Evolutionary conservation across 139 green algal species (phyloP).

Genomic region (Tetradesmus obliquus): DNA sequence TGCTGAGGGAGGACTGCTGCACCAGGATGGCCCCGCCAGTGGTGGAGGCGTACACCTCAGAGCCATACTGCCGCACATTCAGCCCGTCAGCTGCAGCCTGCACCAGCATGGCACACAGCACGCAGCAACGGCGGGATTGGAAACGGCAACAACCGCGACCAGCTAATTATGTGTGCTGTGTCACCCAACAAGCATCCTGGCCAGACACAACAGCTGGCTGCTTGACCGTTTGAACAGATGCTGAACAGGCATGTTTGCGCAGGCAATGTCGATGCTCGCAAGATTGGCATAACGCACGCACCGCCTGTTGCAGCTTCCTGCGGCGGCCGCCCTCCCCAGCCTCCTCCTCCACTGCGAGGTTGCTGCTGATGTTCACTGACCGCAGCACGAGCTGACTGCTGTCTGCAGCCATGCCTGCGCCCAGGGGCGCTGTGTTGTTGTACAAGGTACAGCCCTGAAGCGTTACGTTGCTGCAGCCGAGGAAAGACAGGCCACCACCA

Average conservation of each 20-base stretch:
- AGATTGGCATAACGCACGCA: too few relatives aligned
- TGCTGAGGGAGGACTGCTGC: neutral
- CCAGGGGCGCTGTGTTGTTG: neutral
- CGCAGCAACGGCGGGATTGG: too few relatives aligned
- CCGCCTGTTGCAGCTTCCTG: neutral
- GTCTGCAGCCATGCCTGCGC: neutral
- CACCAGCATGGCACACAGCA: too few relatives aligned
- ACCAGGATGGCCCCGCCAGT: conserved; percentile 4
- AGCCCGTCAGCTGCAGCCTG: neutral
- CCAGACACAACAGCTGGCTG: neutral
- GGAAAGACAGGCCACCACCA: neutral
- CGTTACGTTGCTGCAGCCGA: neutral
- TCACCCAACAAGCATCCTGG: neutral
- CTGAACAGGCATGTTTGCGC: too few relatives aligned
- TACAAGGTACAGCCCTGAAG: neutral
- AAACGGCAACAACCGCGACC: too few relatives aligned
- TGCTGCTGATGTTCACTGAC: neutral
- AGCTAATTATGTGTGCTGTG: too few relatives aligned
- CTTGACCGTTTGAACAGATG: neutral
- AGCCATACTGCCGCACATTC: neutral
- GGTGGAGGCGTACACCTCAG: neutral
- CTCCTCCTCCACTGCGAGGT: neutral
- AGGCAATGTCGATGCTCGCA: too few relatives aligned
- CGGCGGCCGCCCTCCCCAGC: neutral
- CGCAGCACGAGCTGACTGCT: neutral